phyloP scores from a whole-genome alignment of 2,329 filamentous ascomycete species.

The Aspergillus hiratsukae region DNA sequence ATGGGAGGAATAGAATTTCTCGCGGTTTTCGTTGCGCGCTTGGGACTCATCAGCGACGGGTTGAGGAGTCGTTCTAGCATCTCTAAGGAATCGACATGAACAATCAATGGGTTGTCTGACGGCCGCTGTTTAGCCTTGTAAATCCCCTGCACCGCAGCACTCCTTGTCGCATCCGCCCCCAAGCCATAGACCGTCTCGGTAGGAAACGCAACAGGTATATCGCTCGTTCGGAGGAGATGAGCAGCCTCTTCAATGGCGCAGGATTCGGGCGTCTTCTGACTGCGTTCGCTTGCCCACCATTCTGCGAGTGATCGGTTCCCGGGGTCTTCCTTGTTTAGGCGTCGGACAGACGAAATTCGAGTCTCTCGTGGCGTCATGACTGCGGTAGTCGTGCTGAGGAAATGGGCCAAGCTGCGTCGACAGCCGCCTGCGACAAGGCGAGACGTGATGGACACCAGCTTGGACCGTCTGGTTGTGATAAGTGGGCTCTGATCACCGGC shows the following conservation, averaged over 20 bases:
- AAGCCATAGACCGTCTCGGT: conserved; percentile 97
- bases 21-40: conserved; percentile 27
- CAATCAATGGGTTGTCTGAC: conserved; percentile 90
- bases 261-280: conserved; percentile 41
- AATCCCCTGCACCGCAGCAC: conserved; percentile 79
- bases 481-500: neutral
- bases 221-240: conserved; percentile 57
- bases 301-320: conserved; percentile 30
- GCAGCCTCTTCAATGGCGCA: conserved; percentile 62
- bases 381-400: conserved; percentile 17
- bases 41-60: conserved; percentile 24
- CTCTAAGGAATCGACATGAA: conserved; percentile 76
- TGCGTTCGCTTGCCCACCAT: conserved; percentile 37
- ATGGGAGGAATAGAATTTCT: conserved; percentile 58
- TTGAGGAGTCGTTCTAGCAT: conserved; percentile 66
- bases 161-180: conserved; percentile 90
- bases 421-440: conserved; percentile 26
- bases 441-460: conserved; percentile 21
- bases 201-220: conserved; percentile 85
- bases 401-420: conserved; percentile 26
- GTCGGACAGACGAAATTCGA: conserved; percentile 35
- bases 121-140: conserved; percentile 87
- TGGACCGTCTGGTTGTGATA: conserved; percentile 12
- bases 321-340: conserved; percentile 33
- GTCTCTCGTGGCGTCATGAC: conserved; percentile 24